These are phyloP conservation scores for Aspergillus amoenus DNA, from an alignment of 2,329 filamentous ascomycete species.

Conservation along the genomic window DNA sequence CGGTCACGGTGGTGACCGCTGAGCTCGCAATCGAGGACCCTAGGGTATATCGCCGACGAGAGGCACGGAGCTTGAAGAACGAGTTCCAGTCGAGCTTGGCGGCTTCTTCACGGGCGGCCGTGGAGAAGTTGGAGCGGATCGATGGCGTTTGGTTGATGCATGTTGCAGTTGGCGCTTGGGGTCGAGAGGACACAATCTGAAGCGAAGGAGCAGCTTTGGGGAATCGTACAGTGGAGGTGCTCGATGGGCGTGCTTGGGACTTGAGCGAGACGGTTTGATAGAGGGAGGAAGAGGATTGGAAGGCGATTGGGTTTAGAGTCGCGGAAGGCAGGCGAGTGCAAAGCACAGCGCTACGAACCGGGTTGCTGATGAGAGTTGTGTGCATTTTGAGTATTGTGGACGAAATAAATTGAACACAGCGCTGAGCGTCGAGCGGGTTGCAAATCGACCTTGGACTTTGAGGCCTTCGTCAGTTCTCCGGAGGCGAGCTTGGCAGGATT, in stretches of 20 bases:
- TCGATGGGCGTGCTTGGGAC: constrained; percentile 25
- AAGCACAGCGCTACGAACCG: constrained; percentile 35
- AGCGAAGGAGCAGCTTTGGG: constrained; percentile 14
- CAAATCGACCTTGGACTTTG: neutral
- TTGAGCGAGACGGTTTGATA: constrained; percentile 24
- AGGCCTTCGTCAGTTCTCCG: constrained; percentile 6
- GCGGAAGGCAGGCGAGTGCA: constrained; percentile 27
- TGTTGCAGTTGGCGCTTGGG: constrained; percentile 10
- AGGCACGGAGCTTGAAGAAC: constrained; percentile 87
- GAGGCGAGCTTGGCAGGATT: constrained; percentile 10
- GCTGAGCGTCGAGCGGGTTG: constrained; percentile 7
- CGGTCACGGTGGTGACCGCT: constrained; percentile 57
- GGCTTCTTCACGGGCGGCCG: constrained; percentile 30
- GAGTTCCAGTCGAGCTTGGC: constrained; percentile 77
- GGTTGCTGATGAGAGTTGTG: constrained; percentile 26
- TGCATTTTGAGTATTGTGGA: constrained; percentile 24
- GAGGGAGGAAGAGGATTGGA: constrained; percentile 19
- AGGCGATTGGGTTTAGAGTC: constrained; percentile 24
- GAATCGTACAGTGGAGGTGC: constrained; percentile 22
- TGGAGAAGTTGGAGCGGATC: constrained; percentile 32
- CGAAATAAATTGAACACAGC: neutral
- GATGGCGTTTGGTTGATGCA: constrained; percentile 10
- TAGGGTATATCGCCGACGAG: constrained; percentile 79
- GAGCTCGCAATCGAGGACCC: constrained; percentile 70
- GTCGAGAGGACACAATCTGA: constrained; percentile 13